phyloP scores from a whole-genome alignment of 2,329 filamentous ascomycete genomes.

The Beauveria sp. region DNA sequence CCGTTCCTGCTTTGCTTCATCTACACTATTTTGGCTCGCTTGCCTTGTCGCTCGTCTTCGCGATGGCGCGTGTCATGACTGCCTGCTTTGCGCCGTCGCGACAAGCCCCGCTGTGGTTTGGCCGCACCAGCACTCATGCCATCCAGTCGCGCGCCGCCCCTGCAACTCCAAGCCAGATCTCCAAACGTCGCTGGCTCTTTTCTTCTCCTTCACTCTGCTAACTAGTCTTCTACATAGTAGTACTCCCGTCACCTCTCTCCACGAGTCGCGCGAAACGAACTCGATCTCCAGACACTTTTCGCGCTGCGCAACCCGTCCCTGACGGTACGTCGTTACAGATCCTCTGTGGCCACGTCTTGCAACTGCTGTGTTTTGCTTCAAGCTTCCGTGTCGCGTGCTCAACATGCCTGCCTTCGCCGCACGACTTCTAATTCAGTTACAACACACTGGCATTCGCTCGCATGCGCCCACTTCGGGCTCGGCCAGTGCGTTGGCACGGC shows the following conservation, averaged over 20 bases:
- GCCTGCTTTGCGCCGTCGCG: slow-evolving; percentile 5
- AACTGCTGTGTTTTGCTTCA: slow-evolving; percentile 23
- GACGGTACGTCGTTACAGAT: slow-evolving; percentile 58
- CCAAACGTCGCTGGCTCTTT: slow-evolving; percentile 9
- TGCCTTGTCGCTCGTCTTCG: slow-evolving; percentile 11
- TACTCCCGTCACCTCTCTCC: slow-evolving; percentile 36
- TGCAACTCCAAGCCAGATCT: slow-evolving; percentile 11
- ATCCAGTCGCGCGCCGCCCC: not conserved
- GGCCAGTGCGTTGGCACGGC: not conserved
- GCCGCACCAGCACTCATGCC: not conserved
- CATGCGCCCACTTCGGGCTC: not conserved
- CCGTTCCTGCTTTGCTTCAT: slow-evolving; percentile 4
- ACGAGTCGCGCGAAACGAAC: slow-evolving; percentile 71
- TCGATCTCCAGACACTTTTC: slow-evolving; percentile 63
- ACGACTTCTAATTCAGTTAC: not conserved
- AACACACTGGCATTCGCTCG: not conserved
- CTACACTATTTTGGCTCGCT: slow-evolving; percentile 6
- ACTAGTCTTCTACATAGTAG: slow-evolving; percentile 27
- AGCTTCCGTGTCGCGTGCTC: slow-evolving; percentile 16
- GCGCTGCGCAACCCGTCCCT: slow-evolving; percentile 48
- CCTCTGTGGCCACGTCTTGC: slow-evolving; percentile 28
- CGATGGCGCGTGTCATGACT: slow-evolving; percentile 5
- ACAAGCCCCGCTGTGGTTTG: not conserved
- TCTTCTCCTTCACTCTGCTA: slow-evolving; percentile 17
- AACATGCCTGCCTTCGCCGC: not conserved